phyloP scores from a whole-genome alignment of 805 yeast species.

The Starmerella riodocensis region DNA sequence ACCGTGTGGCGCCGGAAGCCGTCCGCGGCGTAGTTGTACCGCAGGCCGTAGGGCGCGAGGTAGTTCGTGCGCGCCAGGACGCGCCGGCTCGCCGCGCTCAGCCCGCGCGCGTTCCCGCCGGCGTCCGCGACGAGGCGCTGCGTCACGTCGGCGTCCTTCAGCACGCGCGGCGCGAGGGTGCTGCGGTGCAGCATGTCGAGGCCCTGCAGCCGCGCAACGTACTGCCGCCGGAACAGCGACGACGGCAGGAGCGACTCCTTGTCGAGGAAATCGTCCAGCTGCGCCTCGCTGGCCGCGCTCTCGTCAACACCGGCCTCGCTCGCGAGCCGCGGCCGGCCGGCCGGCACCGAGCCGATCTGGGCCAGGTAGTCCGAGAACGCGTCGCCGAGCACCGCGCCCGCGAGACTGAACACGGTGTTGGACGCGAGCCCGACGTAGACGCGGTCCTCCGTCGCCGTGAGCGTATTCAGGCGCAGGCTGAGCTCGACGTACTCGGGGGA shows the following conservation, averaged over 20 bases:
- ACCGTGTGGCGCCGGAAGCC: not conserved
- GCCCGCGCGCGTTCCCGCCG: not conserved
- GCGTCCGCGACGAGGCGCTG: slow-evolving; percentile 4
- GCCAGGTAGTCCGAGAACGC: slow-evolving; percentile 2
- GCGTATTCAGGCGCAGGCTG: not conserved
- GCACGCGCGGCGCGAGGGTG: slow-evolving; percentile 8
- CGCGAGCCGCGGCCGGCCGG: no score
- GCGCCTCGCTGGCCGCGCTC: not conserved
- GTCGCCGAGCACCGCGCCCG: slow-evolving; percentile 10
- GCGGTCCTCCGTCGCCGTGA: not conserved
- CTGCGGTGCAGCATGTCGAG: slow-evolving; percentile 11
- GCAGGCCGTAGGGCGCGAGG: slow-evolving; percentile 6
- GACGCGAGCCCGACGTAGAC: slow-evolving; percentile 14
- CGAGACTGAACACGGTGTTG: slow-evolving; percentile 5
- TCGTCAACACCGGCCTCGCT: no score
- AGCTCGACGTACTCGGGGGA: slow-evolving; percentile 1
- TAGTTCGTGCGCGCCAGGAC: slow-evolving; percentile 14
- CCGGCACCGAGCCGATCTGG: no score
- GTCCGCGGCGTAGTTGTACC: slow-evolving; percentile 6
- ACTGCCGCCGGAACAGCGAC: slow-evolving; percentile 1
- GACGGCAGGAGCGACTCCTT: not conserved
- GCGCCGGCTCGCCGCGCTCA: not conserved
- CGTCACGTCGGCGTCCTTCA: slow-evolving; percentile 2
- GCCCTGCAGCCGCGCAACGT: slow-evolving; percentile 5
- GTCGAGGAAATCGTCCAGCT: not conserved